A percentile compares a stretch with the other conserved stretches of the same genome.
Conservation (phyloP, 2,329 filamentous ascomycete species). For the Thelonectria discophora region DNA sequence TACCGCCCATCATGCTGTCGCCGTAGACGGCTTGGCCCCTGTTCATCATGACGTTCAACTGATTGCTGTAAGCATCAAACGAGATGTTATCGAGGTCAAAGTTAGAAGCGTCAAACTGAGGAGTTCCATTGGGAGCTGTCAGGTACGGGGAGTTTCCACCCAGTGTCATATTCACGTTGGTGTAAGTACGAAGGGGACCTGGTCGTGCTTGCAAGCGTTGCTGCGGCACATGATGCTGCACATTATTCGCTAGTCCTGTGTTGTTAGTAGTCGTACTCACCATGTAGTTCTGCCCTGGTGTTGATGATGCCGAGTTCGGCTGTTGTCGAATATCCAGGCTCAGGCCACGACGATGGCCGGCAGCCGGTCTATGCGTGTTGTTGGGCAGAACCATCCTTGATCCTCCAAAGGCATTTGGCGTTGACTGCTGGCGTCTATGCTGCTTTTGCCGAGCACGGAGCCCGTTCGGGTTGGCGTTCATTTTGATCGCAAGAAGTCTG, state of each 20-base stretch:
- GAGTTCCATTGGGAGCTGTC: slow-evolving; percentile 64
- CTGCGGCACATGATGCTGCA: slow-evolving; percentile 81
- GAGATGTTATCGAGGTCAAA: slow-evolving; percentile 55
- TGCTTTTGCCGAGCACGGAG: slow-evolving; percentile 67
- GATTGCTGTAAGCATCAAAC: slow-evolving; percentile 57
- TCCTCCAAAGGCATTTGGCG: slow-evolving; percentile 79
- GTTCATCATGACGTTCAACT: slow-evolving; percentile 57
- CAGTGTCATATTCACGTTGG: slow-evolving; percentile 45
- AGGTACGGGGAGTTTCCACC: slow-evolving; percentile 63
- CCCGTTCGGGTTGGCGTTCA: slow-evolving; percentile 81
- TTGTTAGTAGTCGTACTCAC: slow-evolving; percentile 65
- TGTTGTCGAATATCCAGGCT: slow-evolving; percentile 80
- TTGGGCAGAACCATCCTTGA: slow-evolving; percentile 74
- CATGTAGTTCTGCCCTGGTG: slow-evolving; percentile 48
- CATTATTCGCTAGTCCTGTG: slow-evolving; percentile 61
- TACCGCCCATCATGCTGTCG: slow-evolving; percentile 52
- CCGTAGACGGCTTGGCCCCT: slow-evolving; percentile 57
- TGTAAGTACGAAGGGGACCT: slow-evolving; percentile 60
- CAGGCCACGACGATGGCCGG: slow-evolving; percentile 80
- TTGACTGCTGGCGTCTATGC: slow-evolving; percentile 89
- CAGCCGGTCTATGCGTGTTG: slow-evolving; percentile 53
- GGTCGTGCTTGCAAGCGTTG: slow-evolving; percentile 80
- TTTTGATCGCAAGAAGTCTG: slow-evolving; percentile 77
- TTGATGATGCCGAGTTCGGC: slow-evolving; percentile 49
- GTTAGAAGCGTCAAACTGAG: slow-evolving; percentile 61